Evolutionary conservation across 208 protist genomes (phyloP), one percentile per base, ranked within the genome.

Genomic region (Blastocrithidia nonstop): DNA sequence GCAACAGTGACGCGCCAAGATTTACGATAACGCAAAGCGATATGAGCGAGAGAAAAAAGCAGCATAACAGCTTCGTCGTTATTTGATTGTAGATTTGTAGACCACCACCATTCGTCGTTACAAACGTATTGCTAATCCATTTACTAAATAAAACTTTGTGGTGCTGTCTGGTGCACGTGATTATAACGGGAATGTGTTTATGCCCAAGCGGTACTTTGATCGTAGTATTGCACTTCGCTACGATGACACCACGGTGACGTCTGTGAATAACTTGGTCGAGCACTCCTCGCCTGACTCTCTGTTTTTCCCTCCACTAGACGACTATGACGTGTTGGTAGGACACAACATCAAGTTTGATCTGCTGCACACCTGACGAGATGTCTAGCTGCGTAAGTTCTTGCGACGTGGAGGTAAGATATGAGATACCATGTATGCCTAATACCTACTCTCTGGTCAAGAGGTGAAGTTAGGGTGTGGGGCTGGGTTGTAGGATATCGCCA

Each of bases 331-430:
- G 8, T 64, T 95, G 31, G 88, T 95, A 7, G 88, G 88, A 16
- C 88, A 95, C 61, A 95, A 95, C 65, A 71, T 95, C 54, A 95
- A 95, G 59, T 95, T 95, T 48, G 88, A 95, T 38, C 47, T 95
- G 50, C 66, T 93, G 40, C 85, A 93, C 9, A 67, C 91, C 4
- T 95, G 84, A 82, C 71, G 74, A 25, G 79, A 92, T 48, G 54
- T 42, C 1, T 76, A 93, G 54, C 59, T 95, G n/a, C 62, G 68
- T 26, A 62, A 61, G 32, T 95, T 95, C 51, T 55, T 95, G 13
- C 54, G 50, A 15, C 65, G 81, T 3, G 88, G 88, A 27, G 88
- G 88, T 6, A 78, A 77, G 40, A 81, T 95, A 6, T 95, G 88
- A 84, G 88, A 95, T 52, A 95, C 88, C 25, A 95, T 95, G 88